phyloP scores from a whole-genome alignment of 176 grass and related monocot genomes.

The Pontederia crassipes region DNA sequence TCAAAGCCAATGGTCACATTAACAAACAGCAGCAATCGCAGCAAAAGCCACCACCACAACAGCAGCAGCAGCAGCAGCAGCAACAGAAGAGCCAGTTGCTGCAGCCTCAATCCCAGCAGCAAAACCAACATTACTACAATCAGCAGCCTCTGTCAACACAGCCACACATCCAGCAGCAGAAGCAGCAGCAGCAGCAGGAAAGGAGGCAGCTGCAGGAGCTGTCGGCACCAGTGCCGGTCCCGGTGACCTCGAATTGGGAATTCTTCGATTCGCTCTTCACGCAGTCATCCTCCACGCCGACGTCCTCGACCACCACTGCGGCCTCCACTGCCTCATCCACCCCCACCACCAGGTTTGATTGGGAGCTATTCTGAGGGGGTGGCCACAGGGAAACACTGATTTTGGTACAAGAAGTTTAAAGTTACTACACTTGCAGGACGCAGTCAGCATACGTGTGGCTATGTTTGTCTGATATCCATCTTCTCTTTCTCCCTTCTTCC shows the following conservation, averaged over 20 bases:
- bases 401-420: constrained; percentile 33
- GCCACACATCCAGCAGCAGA: not conserved
- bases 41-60: not conserved
- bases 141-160: not conserved
- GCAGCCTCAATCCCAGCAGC: not conserved
- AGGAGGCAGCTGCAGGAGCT: constrained; percentile 2
- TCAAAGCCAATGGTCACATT: constrained; percentile 19
- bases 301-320: constrained; percentile 44
- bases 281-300: constrained; percentile 50
- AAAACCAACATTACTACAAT: constrained; percentile 1
- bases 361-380: constrained; percentile 56
- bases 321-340: constrained; percentile 44
- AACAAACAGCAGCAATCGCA: constrained; percentile 6
- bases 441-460: constrained; percentile 4
- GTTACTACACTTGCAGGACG: not conserved
- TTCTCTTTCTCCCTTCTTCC: not conserved
- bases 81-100: too few relatives aligned
- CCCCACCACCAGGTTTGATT: constrained; percentile 42
- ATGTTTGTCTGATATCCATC: not conserved
- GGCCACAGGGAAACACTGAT: constrained; percentile 6
- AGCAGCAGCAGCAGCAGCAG: constrained; percentile 1
- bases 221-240: not conserved
- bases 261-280: constrained; percentile 77
- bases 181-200: constrained; percentile 17
- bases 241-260: constrained; percentile 51